Evolutionary conservation across 106 monocot genomes (phyloP).

Genomic region (Dendrobium chrysotoxum): DNA sequence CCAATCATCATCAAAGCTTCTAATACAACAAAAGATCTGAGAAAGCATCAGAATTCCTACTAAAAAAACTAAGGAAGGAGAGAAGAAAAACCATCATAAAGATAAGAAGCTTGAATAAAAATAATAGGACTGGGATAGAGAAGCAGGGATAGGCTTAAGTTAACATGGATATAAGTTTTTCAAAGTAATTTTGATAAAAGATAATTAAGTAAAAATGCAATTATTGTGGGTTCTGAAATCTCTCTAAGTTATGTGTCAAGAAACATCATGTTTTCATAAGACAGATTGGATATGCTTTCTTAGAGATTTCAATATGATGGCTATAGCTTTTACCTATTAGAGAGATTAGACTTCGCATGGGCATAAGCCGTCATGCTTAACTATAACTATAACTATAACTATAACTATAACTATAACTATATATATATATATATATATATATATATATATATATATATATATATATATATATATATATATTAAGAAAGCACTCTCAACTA

Average conservation of each 20-base stretch:
- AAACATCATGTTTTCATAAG: neutral
- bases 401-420: too few relatives aligned
- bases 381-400: too few relatives aligned
- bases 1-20: too few relatives aligned
- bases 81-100: neutral
- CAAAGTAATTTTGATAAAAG: neutral
- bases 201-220: neutral
- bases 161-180: neutral
- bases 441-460: too few relatives aligned
- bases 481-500: neutral
- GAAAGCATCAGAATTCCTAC: neutral
- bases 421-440: too few relatives aligned
- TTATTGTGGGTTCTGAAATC: neutral
- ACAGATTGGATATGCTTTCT: neutral
- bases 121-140: neutral
- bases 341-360: neutral
- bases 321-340: neutral
- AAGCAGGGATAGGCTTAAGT: neutral
- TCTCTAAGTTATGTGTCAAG: neutral
- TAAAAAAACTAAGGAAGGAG: neutral
- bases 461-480: neutral
- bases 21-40: neutral
- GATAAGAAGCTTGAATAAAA: neutral
- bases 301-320: neutral
- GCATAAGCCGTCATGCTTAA: neutral